These are phyloP conservation scores for Claviceps spartinae DNA, from an alignment of 2,329 filamentous ascomycete species.

Conservation along the genomic window DNA sequence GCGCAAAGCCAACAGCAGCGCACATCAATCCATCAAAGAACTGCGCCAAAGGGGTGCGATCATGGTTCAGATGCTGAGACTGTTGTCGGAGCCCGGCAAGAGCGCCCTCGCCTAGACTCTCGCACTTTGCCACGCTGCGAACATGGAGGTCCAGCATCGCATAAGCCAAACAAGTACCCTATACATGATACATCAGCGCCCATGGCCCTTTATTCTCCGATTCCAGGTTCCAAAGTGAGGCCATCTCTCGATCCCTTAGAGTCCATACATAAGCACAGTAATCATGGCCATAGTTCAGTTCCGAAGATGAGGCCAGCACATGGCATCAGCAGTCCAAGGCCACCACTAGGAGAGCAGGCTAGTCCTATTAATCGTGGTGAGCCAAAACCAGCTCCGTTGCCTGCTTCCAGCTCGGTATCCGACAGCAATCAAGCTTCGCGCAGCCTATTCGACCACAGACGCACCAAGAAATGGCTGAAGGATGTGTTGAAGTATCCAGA, in stretches of 20 bases:
- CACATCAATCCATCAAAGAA: not conserved
- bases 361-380: not conserved
- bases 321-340: not conserved
- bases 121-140: not conserved
- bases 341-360: too few species aligned
- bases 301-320: slow-evolving; percentile 5
- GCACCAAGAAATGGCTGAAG: slow-evolving; percentile 21
- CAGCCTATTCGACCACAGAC: slow-evolving; percentile 19
- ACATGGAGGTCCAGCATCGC: not conserved
- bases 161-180: not conserved
- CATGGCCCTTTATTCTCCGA: slow-evolving; percentile 6
- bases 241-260: slow-evolving; percentile 4
- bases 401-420: slow-evolving; percentile 5
- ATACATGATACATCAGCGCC: not conserved
- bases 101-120: not conserved
- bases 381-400: not conserved
- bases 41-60: not conserved
- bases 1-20: not conserved
- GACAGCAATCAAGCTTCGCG: slow-evolving; percentile 13
- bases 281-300: slow-evolving; percentile 2
- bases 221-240: slow-evolving; percentile 9
- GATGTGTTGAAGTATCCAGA: slow-evolving; percentile 17
- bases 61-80: too few species aligned
- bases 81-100: not conserved
- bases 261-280: not conserved